Evolutionary conservation across 2,329 filamentous ascomycete species (phyloP).

Genomic region (Aspergillus felis): DNA sequence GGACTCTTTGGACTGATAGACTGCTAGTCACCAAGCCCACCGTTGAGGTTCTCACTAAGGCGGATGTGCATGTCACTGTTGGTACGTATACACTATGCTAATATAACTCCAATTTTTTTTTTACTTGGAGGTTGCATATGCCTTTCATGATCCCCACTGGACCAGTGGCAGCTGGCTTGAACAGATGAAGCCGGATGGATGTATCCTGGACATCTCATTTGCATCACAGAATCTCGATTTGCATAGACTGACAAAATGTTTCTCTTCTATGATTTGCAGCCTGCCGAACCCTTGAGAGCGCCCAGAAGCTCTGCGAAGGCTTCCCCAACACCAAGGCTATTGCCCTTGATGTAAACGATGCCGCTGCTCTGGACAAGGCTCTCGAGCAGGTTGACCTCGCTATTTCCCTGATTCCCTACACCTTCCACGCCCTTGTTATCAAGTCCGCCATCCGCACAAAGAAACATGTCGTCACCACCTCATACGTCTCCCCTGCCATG

Average conservation of each 20-base stretch:
- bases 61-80: conserved; percentile 62
- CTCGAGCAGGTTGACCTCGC: conserved; percentile 76
- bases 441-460: conserved; percentile 88
- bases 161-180: neutral
- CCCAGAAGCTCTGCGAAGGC: conserved; percentile 69
- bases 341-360: conserved; percentile 78
- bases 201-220: neutral
- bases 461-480: conserved; percentile 95
- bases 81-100: conserved; percentile 44
- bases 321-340: conserved; percentile 71
- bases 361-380: conserved; percentile 71
- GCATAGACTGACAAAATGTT: conserved; percentile 1
- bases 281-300: conserved; percentile 74
- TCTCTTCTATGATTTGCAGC: conserved; percentile 46
- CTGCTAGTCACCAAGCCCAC: conserved; percentile 57
- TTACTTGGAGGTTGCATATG: neutral
- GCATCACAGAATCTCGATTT: neutral
- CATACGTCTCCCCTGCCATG: conserved; percentile 91
- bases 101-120: neutral
- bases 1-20: conserved; percentile 9
- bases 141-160: neutral
- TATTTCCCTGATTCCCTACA: conserved; percentile 86
- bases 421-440: conserved; percentile 82
- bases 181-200: neutral
- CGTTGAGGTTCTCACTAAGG: conserved; percentile 58